phyloP scores from a whole-genome alignment of 306 rosid genomes.

The Prunus salicina region DNA sequence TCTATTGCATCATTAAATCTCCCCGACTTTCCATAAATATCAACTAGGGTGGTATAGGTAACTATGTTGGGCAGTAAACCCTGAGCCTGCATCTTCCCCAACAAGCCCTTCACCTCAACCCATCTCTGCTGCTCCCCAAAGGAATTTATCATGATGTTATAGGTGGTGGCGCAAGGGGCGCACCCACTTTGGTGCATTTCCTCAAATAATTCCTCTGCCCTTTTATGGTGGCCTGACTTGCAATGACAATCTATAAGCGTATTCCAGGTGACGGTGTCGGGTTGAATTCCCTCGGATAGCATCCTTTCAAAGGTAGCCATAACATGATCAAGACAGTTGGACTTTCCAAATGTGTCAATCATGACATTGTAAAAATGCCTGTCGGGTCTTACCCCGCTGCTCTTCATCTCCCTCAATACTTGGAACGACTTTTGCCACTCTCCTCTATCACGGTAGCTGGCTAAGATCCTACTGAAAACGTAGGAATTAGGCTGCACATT shows the following conservation, averaged over 20 bases:
- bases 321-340: constrained; percentile 78
- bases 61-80: constrained; percentile 81
- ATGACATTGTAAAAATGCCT: constrained; percentile 89
- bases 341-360: constrained; percentile 92
- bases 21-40: constrained; percentile 78
- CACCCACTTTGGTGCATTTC: constrained; percentile 81
- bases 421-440: constrained; percentile 94
- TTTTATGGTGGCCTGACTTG: constrained; percentile 55
- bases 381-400: constrained; percentile 69
- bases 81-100: constrained; percentile 74
- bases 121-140: constrained; percentile 80
- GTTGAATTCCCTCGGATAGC: constrained; percentile 70
- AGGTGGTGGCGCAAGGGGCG: constrained; percentile 61
- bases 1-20: constrained; percentile 77
- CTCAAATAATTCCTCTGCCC: constrained; percentile 70
- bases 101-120: constrained; percentile 63
- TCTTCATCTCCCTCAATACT: constrained; percentile 84
- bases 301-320: constrained; percentile 70
- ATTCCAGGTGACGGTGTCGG: constrained; percentile 86
- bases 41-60: constrained; percentile 80
- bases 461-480: constrained; percentile 74
- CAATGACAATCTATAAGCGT: constrained; percentile 78
- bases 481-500: constrained; percentile 69
- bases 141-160: constrained; percentile 79
- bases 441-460: constrained; percentile 74